These are phyloP conservation scores for Stagonosporopsis chrysanthemi DNA, from an alignment of 2,329 filamentous ascomycete species.

Conservation along the genomic window DNA sequence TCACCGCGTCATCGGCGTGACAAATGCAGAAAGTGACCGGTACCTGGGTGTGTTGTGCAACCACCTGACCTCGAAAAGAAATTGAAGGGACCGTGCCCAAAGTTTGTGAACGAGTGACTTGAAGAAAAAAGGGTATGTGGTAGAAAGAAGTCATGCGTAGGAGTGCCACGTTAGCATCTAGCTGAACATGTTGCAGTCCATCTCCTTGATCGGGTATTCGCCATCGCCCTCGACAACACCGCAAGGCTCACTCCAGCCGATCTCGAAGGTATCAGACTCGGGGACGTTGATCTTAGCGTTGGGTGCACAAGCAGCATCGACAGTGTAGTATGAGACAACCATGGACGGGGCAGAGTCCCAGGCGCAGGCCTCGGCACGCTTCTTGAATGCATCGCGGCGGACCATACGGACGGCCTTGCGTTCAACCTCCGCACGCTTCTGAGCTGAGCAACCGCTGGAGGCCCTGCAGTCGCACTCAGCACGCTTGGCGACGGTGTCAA, in stretches of 20 bases:
- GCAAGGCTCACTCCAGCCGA: conserved; percentile 50
- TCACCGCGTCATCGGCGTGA: conserved; percentile 8
- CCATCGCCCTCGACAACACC: conserved; percentile 54
- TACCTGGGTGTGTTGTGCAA: conserved; percentile 17
- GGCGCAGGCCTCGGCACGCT: conserved; percentile 43
- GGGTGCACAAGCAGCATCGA: conserved; percentile 49
- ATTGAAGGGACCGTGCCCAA: conserved; percentile 8
- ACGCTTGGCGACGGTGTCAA: conserved; percentile 26
- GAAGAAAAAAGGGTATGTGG: conserved; percentile 12
- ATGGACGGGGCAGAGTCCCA: conserved; percentile 53
- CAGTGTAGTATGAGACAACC: conserved; percentile 51
- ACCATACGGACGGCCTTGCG: conserved; percentile 45
- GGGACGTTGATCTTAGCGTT: conserved; percentile 37
- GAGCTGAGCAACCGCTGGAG: conserved; percentile 22
- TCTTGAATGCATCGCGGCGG: conserved; percentile 38
- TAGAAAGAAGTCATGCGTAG: conserved; percentile 5
- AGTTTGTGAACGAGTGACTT: conserved; percentile 10
- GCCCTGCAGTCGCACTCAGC: conserved; percentile 36
- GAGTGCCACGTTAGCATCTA: conserved; percentile 9
- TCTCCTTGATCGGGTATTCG: conserved; percentile 53
- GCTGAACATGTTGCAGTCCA: conserved; percentile 42
- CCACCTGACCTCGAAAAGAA: conserved; percentile 21
- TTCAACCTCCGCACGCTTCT: conserved; percentile 37
- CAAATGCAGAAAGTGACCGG: conserved; percentile 19
- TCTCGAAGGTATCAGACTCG: conserved; percentile 44